Conservation (phyloP, 208 protist species). For the Wallacemonas collosoma region DNA sequence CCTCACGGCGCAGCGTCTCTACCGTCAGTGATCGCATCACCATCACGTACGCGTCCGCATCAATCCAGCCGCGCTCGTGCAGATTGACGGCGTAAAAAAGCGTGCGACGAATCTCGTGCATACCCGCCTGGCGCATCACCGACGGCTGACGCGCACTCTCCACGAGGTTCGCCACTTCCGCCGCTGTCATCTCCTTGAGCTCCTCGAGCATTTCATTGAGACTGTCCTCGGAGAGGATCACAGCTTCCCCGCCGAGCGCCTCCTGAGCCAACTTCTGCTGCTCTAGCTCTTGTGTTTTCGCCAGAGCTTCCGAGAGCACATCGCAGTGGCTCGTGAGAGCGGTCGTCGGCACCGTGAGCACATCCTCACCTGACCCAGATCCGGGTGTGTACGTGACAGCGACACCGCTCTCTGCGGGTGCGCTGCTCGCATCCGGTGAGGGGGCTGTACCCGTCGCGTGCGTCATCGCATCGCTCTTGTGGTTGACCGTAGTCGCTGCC, state of each 20-base stretch:
- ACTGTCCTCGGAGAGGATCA: slow-evolving; percentile 76
- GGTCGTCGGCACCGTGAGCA: slow-evolving; percentile 65
- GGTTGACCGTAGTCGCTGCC: no score
- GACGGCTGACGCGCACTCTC: slow-evolving; percentile 50
- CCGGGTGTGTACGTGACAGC: slow-evolving; percentile 77
- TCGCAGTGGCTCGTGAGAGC: slow-evolving; percentile 79
- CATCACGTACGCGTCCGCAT: slow-evolving; percentile 52
- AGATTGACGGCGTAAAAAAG: slow-evolving; percentile 86
- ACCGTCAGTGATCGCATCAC: slow-evolving; percentile 87
- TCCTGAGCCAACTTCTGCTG: slow-evolving; percentile 79
- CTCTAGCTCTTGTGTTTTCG: slow-evolving; percentile 81
- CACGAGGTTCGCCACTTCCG: slow-evolving; percentile 60
- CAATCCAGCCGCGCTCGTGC: slow-evolving; percentile 72
- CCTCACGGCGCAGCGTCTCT: slow-evolving; percentile 78
- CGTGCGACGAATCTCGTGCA: slow-evolving; percentile 88
- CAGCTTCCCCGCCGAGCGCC: slow-evolving; percentile 59
- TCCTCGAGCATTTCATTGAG: slow-evolving; percentile 88
- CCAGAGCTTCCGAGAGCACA: slow-evolving; percentile 76
- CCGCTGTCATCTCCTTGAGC: slow-evolving; percentile 55
- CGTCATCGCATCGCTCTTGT: not conserved
- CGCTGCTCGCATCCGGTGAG: not conserved
- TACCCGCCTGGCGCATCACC: slow-evolving; percentile 80
- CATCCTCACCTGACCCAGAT: slow-evolving; percentile 42
- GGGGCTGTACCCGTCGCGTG: not conserved
- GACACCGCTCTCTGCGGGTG: slow-evolving; percentile 27